phyloP scores from a whole-genome alignment of 2,329 filamentous ascomycete genomes.

The Colletotrichum eleusines region DNA sequence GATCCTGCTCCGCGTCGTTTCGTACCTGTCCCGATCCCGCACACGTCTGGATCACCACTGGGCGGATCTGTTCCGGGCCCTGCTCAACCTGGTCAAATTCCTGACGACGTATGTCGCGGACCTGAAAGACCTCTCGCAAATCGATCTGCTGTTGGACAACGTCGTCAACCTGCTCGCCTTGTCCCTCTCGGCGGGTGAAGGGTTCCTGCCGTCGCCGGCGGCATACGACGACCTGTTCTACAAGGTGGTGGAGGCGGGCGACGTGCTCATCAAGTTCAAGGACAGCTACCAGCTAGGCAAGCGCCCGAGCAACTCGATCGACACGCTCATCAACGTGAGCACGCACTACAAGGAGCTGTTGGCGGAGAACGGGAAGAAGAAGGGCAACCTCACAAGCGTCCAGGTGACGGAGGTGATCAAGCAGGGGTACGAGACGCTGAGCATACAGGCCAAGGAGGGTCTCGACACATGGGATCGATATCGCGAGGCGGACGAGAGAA shows the following conservation, averaged over 20 bases:
- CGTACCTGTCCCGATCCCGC: conserved; percentile 84
- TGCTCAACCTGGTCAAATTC: conserved; percentile 90
- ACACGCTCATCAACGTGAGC: conserved; percentile 84
- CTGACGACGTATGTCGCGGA: conserved; percentile 87
- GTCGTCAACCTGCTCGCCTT: conserved; percentile 87
- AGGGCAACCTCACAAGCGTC: conserved; percentile 79
- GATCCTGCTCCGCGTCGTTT: conserved; percentile 84
- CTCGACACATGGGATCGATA: conserved; percentile 88
- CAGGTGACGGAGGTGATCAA: conserved; percentile 94
- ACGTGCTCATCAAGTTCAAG: conserved; percentile 84
- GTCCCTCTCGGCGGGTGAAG: conserved; percentile 86
- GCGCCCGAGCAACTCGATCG: conserved; percentile 77
- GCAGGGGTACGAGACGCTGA: conserved; percentile 94
- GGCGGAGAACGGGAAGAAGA: conserved; percentile 64
- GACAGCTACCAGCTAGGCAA: conserved; percentile 76
- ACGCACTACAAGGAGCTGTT: conserved; percentile 90
- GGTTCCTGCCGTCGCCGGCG: conserved; percentile 87
- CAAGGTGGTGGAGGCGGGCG: conserved; percentile 94
- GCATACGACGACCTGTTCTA: conserved; percentile 98
- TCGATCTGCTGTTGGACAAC: conserved; percentile 80
- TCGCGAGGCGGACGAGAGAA: conserved; percentile 87
- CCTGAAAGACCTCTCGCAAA: conserved; percentile 75
- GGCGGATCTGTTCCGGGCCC: conserved; percentile 92
- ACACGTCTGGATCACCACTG: conserved; percentile 91
- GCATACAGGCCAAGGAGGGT: conserved; percentile 89